These are phyloP conservation scores for Pistacia atlantica DNA, from an alignment of 345 rosid genomes.

Conservation along the genomic window DNA sequence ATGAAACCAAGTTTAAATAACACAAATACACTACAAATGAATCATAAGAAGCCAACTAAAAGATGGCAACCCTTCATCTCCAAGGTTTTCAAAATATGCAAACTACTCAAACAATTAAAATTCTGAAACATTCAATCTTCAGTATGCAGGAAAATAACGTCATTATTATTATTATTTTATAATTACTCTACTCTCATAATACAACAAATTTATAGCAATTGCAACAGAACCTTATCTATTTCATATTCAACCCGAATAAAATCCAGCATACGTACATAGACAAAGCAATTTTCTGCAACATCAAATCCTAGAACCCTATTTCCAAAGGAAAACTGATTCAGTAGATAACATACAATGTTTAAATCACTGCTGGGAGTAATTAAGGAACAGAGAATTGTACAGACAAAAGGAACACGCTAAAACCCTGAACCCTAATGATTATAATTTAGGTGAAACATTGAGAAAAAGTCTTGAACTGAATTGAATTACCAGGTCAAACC, in stretches of 20 bases:
- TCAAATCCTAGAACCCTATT: not conserved
- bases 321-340: not conserved
- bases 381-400: not conserved
- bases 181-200: too few relatives aligned
- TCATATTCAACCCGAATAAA: too few relatives aligned
- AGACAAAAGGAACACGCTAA: not conserved
- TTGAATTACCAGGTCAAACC: not conserved
- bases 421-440: not conserved
- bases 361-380: not conserved
- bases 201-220: too few relatives aligned
- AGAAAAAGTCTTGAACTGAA: not conserved
- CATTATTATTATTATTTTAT: not conserved
- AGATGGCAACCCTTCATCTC: not conserved
- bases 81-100: not conserved
- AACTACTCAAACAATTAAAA: too few relatives aligned
- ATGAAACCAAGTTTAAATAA: conserved; percentile 1
- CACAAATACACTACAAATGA: not conserved
- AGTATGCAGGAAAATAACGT: not conserved
- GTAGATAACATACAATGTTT: not conserved
- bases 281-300: conserved; percentile 10
- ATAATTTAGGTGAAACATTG: not conserved
- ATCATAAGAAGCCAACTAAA: too few relatives aligned
- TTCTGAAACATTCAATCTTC: not conserved
- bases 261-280: not conserved
- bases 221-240: too few relatives aligned